Conservation (phyloP, 2,329 filamentous ascomycete genomes). For the Xylaria sp. region DNA sequence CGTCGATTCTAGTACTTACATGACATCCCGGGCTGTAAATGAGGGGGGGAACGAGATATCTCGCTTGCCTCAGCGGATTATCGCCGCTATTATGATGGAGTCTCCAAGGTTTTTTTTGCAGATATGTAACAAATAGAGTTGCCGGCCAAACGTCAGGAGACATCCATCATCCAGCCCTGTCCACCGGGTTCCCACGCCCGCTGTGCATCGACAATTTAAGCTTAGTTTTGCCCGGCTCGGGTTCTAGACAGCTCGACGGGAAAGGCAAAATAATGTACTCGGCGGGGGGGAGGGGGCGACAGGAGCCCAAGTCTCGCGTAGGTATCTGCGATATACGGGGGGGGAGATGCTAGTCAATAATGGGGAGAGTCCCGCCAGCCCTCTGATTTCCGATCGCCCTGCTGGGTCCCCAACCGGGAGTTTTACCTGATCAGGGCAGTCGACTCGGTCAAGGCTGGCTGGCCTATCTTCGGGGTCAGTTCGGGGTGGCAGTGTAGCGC, state of each 20-base stretch:
- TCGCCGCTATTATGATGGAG: neutral
- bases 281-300: no score
- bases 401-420: constrained; percentile 6
- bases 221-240: neutral
- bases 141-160: constrained; percentile 2
- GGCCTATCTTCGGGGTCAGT: neutral
- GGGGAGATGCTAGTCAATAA: constrained; percentile 1
- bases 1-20: neutral
- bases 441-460: constrained; percentile 10
- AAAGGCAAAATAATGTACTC: neutral
- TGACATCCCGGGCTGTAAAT: neutral
- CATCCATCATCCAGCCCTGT: constrained; percentile 1
- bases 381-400: neutral
- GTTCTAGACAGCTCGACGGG: neutral
- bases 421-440: constrained; percentile 14
- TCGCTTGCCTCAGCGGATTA: neutral
- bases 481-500: constrained; percentile 12
- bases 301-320: neutral
- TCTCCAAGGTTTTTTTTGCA: neutral
- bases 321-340: constrained; percentile 1
- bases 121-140: neutral
- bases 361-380: neutral
- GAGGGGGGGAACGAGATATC: neutral
- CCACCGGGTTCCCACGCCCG: constrained; percentile 1
- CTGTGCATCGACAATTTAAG: neutral